Base-by-base conservation (phyloP, 2,329 filamentous ascomycete genomes). In the Westerdykella aurantiaca region DNA sequence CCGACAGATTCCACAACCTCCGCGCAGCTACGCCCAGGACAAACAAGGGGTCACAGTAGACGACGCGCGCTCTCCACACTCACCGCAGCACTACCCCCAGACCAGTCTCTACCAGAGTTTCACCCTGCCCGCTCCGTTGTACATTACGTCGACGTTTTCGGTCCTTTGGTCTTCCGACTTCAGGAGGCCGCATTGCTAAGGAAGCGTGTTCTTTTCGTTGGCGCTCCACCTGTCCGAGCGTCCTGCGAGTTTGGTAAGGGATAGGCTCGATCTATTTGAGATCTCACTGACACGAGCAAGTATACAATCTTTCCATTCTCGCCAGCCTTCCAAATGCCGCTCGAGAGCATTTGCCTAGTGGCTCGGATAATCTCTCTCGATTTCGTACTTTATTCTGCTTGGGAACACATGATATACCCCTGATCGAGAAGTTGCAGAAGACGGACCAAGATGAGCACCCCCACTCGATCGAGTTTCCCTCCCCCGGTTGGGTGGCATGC, bases 291-390 rank as follows among this genome's bases (percentile, higher is more conserved):
- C 31, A 12, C 23, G 6, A 17, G 16, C 14, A 50, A 91, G 93
- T 97, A 49, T 98, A 97, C 69, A 82, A 93, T 64, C 79, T 97
- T 41, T 96, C 91, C n/a, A 78, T 97, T 42, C 75, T 98, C 29
- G 89, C 90, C 37, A 95, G 89, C 55, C 84, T 97, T 35, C 89
- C 93, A 22, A 76, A 83, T 31, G 81, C 85, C 23, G 78, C 89
- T 35, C 75, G 78, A 45, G 81, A 89, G 41, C 70, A 84, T 12
- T 73, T 95, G n/a, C 79, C 83, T 16, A 65, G 78, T 0, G 74
- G 76, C 21, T 76, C 79, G 3, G 74, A 81, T 21, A 75, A 79
- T 1, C 76, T 85, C 47, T 77, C 72, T 12, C 69, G 88, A 46
- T 76, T 93, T 23, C 80, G 83, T 18, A 86, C 91, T 0, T 77